Evolutionary conservation across 116 monocot genomes (phyloP).

Genomic region (Dioscorea cayenensis): DNA sequence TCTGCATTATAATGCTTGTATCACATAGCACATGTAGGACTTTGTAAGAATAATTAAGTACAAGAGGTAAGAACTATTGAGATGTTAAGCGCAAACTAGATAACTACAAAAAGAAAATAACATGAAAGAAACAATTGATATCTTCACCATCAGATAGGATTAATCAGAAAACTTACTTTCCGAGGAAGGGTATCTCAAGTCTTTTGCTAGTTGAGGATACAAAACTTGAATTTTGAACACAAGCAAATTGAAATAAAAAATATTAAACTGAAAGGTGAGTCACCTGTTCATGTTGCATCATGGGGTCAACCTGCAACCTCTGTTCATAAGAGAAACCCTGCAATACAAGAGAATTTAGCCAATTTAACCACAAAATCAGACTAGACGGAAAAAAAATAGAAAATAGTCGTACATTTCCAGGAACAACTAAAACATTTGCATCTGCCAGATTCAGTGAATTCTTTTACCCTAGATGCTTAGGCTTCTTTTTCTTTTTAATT

Average conservation of each 20-base stretch:
- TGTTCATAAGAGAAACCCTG: conserved; percentile 71
- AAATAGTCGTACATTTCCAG: conserved; percentile 46
- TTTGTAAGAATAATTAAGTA: background rate
- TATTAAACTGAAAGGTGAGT: background rate
- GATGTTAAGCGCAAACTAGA: background rate
- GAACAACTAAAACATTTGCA: conserved; percentile 28
- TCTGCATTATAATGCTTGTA: too few relatives aligned
- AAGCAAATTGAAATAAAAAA: too few relatives aligned
- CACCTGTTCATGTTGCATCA: conserved; percentile 77
- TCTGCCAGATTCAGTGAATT: conserved; percentile 38
- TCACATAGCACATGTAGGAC: too few relatives aligned
- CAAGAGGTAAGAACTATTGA: background rate
- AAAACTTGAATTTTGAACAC: background rate
- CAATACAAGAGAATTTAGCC: conserved; percentile 14
- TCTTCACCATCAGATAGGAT: too few relatives aligned
- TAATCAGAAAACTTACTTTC: too few relatives aligned
- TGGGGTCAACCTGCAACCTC: conserved; percentile 45
- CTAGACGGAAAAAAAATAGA: background rate
- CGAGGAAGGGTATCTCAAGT: too few relatives aligned
- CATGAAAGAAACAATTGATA: too few relatives aligned
- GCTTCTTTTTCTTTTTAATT: conserved; percentile 86
- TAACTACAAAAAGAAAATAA: conserved; percentile 1
- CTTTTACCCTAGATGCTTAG: conserved; percentile 56
- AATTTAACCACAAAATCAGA: background rate
- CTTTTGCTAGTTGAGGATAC: too few relatives aligned